phyloP scores from a whole-genome alignment of 352 stramenopile genomes.

The Globisporangium nodosum region DNA sequence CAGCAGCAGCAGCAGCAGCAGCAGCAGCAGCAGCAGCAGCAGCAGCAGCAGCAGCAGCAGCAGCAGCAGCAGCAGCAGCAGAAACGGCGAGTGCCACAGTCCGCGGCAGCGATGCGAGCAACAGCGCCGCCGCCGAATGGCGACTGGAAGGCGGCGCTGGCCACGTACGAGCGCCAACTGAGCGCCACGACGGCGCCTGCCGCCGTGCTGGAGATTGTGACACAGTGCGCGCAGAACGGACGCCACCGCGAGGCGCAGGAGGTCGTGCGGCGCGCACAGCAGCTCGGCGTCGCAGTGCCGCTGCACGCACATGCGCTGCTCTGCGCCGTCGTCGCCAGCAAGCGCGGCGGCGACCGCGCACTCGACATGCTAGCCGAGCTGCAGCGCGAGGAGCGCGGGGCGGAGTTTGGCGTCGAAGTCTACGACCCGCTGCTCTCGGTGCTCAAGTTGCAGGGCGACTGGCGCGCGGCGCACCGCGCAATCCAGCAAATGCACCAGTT shows the following conservation, averaged over 20 bases:
- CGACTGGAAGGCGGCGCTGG: conserved; percentile 44
- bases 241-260: conserved; percentile 50
- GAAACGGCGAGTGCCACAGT: too few relatives aligned
- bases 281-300: conserved; percentile 27
- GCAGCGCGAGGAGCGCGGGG: conserved; percentile 8
- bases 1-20: too few relatives aligned
- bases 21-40: too few relatives aligned
- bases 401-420: conserved; percentile 16
- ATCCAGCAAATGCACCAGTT: conserved; percentile 67
- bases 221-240: conserved; percentile 33
- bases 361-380: conserved; percentile 34
- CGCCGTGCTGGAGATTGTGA: conserved; percentile 29
- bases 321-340: conserved; percentile 38
- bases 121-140: neutral
- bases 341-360: conserved; percentile 39
- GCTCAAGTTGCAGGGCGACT: conserved; percentile 58
- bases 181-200: conserved; percentile 7
- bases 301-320: conserved; percentile 39
- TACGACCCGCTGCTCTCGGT: conserved; percentile 56
- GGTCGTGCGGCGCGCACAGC: conserved; percentile 30
- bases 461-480: conserved; percentile 38
- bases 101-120: too few relatives aligned
- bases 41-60: too few relatives aligned
- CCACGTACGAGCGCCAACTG: conserved; percentile 35
- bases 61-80: too few relatives aligned